Base-by-base conservation (phyloP, 129 eudicot genomes). In the Scalesia atractyloides region DNA sequence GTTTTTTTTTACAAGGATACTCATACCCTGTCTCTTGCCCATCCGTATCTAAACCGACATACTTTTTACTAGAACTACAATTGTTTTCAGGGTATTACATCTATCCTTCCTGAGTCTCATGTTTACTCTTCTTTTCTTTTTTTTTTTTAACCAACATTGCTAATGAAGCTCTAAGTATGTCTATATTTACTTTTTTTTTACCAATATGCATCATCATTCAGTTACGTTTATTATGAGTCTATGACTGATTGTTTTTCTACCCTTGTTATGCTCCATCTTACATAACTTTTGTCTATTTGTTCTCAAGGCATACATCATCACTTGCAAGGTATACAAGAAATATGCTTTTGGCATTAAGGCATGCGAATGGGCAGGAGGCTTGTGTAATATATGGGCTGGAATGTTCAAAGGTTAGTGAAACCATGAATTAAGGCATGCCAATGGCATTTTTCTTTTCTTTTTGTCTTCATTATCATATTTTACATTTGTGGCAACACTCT, bases 311-410 rank as follows among this genome's bases (percentile, higher is more conserved):
- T 66, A 83, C 96, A 56, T 30, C 83, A 37, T 78, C 96, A 14
- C 97, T 94, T 51, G 89, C 97, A 22, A 84, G 71, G 56, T 90
- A 90, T 49, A 82, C 86, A 56, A 86, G 93, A 86, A 79, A 80
- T 49, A 76, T 41, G 79, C 95, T 94, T 71, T 72, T 80, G 79
- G 83, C 82, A 13, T 63, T 94, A 73, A 87, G 86, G 88, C 97
- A 90, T 81, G 96, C 62, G 43, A 80, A 86, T 83, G 98, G 98
- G 69, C 77, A 63, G 48, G 68, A 77, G 80, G 89, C 80, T 70
- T 86, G 97, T 85, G 75, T 62, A 64, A 26, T 94, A 46, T 94
- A 94, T 70, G 97, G 96, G 51, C 22, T 76, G 26, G 60, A 74
- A 26, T 66, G 59, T 67, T 72, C 83, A 10, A 59, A 82, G 91